Base-by-base conservation (phyloP, 1,284 basidiomycete species). In the Malassezia obtusa region DNA sequence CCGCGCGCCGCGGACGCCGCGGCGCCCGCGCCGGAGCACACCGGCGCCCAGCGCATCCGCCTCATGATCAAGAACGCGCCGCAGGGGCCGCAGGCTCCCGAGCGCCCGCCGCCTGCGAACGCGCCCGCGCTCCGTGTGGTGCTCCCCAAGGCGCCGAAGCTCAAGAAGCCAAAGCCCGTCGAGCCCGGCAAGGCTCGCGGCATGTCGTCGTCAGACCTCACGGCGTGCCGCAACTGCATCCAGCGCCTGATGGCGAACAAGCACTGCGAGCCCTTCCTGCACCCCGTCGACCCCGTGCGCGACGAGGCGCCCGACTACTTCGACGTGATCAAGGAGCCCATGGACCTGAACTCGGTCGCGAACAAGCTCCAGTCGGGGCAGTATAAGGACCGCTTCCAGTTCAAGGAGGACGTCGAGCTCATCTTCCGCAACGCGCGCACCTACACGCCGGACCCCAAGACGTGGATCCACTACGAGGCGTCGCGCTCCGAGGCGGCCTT, bases 331-430 rank as follows among this genome's bases (percentile, higher is more conserved):
- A 86, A 87, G 73, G 79, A 85, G 14, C 92, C 94, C 0, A 96
- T 99, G 88, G 92, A 99, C 73, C 78, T 98, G 12, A 84, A 83
- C 45, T 91, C 89, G 0, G 87, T 94, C 77, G 79, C 80, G 19
- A 86, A 86, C 49, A 96, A 94, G 75, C 77, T 98, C 22, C 84
- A 89, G 65, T 82, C 81, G 56, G 89, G 89, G 0, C 61, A 71
- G 49, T 98, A 96, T 77, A 80, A 82, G 57, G 82, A 87, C 65
- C 83, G 90, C 21, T 83, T 84, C 67, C 84, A 80, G 19, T 92
- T 96, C 71, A 84, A 85, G 64, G 78, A 80, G 17, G 92, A 99
- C 74, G 86, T 98, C 73, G 83, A 81, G 53, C 80, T 95, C 45
- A 87, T 98, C 81, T 81, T 91, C 55, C 73, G 78, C 45, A 98